Evolutionary conservation across 768 basidiomycete genomes (phyloP), one percentile per base, ranked within the genome.

Genomic region (Russula sp.): DNA sequence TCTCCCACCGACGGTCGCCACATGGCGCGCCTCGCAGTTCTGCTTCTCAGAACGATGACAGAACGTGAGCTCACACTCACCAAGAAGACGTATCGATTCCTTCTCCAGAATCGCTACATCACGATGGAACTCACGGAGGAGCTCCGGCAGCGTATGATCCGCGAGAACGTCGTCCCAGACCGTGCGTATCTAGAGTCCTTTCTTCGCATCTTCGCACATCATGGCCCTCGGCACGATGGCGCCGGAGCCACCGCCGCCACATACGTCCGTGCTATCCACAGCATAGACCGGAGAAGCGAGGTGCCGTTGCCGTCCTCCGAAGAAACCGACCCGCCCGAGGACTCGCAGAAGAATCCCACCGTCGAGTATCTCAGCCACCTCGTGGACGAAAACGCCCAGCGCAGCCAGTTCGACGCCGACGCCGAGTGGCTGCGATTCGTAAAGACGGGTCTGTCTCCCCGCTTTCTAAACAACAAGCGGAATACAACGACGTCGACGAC

Each of bases 111-210:
- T 66, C 77, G 79, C 0, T 81, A 81, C 63, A 75, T 84, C 42
- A 79, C 80, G 0, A 70, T 80, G 0, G 78, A 82, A 51, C 73
- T 87, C 58, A 75, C 83, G 14, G 77, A 78, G 49, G 75, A 75
- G 42, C 73, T 87, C 20, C 79, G 73, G 13, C 67, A 72, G 22
- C 75, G 76, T 22, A 80, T 81, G 78, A 68, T 72, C 0, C 73
- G 71, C 22, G 75, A 80, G 49, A 75, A 75, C 3, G 61, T 76
- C 39, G 72, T 76, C 0, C 81, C 81, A 4, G 74, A 73, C 0
- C 73, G 73, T 2, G 67, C 69, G 5, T 81, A 84, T 51, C 75
- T 84, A 3, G 81, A 84, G 57, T 72, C 76, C 0, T 79, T 79
- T 56, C 75, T 84, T 2, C 77, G 79, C 13, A 70, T 82, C 18